Base-by-base conservation (phyloP, 2,329 filamentous ascomycete genomes). In the Pezicula radicicola region DNA sequence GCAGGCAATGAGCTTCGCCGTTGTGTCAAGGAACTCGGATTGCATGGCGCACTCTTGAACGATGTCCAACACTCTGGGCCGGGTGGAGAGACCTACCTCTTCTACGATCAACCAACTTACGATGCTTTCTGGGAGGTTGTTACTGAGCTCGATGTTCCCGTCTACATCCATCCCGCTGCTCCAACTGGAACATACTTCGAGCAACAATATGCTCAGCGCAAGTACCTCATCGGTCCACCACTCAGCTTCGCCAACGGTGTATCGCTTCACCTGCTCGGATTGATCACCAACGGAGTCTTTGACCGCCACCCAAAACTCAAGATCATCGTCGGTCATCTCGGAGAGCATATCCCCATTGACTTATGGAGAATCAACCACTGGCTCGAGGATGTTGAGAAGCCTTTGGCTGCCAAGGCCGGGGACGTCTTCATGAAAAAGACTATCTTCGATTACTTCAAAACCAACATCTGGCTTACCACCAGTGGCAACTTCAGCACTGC, bases 61-160 rank as follows among this genome's bases (percentile, higher is more conserved):
- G 80, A 85, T 61, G 80, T 75, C 2, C 84, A 87, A 61, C 76
- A 78, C 28, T 74, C 79, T 15, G 82, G 81, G 3, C 56, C 70
- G 0, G 78, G 83, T 51, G 82, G 81, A 37, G 80, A 84, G 51
- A 75, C 76, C 27, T 79, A 83, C 72, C 70, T 86, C 63, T 87
- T 85, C 68, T 87, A 86, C 68, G 84, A 87, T 61, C 70, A 75
- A 10, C 72, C 77, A 0, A 75, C 79, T 53, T 88, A 78, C 74
- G 80, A 84, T 57, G 64, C 75, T 18, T 86, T 87, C 72, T 87
- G 83, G 83, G 62, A 72, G 12, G 77, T 75, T 0, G 74, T 77
- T 8, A 73, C 72, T 1, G 78, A 84, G 41, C 75, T 87, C 0
- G 79, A 85, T 52, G 82, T 85, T 0, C 82, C 83, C 0, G 74